Base-by-base conservation (phyloP, 2,329 filamentous ascomycete species). In the Aspergillus hiratsukae region DNA sequence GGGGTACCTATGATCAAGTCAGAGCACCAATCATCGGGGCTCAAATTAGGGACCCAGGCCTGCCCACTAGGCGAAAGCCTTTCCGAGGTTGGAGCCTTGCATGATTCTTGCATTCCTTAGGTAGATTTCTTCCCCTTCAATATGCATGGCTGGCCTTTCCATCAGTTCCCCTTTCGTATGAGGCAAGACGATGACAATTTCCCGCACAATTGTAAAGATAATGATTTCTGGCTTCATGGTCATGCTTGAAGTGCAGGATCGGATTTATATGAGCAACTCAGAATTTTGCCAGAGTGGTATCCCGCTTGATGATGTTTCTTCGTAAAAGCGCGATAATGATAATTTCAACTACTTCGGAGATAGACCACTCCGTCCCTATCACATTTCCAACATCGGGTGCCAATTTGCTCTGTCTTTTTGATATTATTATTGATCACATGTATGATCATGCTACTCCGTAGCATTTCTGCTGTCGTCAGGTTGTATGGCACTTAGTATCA, bases 51-150 rank as follows among this genome's bases (percentile, higher is more conserved):
- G 35, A 49, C 51, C 55, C 28, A 37, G 25, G 51, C 25, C 55
- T 58, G 58, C 54, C 58, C 59, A 23, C 23, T 23, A 61, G 35
- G 56, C 52, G 49, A 56, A 51, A 56, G 53, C 53, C 56, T 60
- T 69, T 66, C 69, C 67, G 58, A 66, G 66, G 51, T 64, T 60
- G 61, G 65, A 66, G 64, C 60, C 64, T 62, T 71, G 66, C 65
- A 69, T 65, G 43, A 46, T 61, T 53, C 49, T 59, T 58, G 52
- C 58, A 52, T 62, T 55, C 61, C 63, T 14, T 25, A 46, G 43
- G 9, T 25, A 46, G 43, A 11, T 61, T 46, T 59, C 48, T 35
- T 59, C 58, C 60, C 58, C 63, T 60, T 61, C 62, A 54, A 52
- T 45, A 49, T 58, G 52, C 55, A 14, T 31, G 55, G 54, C 55